Conservation (phyloP, 495 filamentous ascomycete genomes). For the Chaetomium tenue region DNA sequence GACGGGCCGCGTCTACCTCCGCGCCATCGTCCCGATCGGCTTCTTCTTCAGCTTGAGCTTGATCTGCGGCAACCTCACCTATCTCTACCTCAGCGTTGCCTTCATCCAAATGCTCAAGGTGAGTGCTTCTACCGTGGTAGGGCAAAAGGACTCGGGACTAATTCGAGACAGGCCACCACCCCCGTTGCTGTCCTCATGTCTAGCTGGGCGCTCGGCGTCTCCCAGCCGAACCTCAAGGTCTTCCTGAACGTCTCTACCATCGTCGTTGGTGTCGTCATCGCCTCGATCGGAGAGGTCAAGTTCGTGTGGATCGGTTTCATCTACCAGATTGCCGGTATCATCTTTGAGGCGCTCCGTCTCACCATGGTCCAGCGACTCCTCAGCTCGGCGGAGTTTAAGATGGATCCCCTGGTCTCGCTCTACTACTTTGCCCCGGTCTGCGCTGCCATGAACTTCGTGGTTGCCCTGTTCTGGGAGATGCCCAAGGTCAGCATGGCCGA, state of each 20-base stretch:
- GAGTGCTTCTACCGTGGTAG: slow-evolving; percentile 23
- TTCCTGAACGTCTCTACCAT: slow-evolving; percentile 85
- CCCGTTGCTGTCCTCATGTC: slow-evolving; percentile 85
- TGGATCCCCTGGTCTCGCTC: slow-evolving; percentile 92
- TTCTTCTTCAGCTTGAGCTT: slow-evolving; percentile 89
- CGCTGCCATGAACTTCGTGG: slow-evolving; percentile 80
- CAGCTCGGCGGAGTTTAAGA: slow-evolving; percentile 90
- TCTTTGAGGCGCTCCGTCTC: slow-evolving; percentile 87
- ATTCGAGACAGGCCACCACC: slow-evolving; percentile 67
- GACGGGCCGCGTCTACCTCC: slow-evolving; percentile 85
- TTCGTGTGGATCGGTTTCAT: slow-evolving; percentile 85
- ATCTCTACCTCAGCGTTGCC: slow-evolving; percentile 85
- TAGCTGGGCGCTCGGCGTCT: slow-evolving; percentile 78
- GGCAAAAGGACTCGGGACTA: slow-evolving; percentile 21
- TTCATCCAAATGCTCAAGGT: slow-evolving; percentile 99
- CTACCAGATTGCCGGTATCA: slow-evolving; percentile 78
- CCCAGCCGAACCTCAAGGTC: slow-evolving; percentile 71
- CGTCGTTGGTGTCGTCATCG: slow-evolving; percentile 85
- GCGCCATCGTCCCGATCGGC: slow-evolving; percentile 89
- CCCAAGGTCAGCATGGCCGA: slow-evolving; percentile 68
- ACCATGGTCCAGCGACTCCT: slow-evolving; percentile 89
- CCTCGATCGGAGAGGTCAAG: slow-evolving; percentile 88
- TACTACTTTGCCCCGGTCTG: slow-evolving; percentile 97
- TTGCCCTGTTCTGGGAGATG: slow-evolving; percentile 76
- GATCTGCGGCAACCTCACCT: slow-evolving; percentile 92